phyloP scores from a whole-genome alignment of 1,284 basidiomycete species.

The Fomitopsis schrenkii region DNA sequence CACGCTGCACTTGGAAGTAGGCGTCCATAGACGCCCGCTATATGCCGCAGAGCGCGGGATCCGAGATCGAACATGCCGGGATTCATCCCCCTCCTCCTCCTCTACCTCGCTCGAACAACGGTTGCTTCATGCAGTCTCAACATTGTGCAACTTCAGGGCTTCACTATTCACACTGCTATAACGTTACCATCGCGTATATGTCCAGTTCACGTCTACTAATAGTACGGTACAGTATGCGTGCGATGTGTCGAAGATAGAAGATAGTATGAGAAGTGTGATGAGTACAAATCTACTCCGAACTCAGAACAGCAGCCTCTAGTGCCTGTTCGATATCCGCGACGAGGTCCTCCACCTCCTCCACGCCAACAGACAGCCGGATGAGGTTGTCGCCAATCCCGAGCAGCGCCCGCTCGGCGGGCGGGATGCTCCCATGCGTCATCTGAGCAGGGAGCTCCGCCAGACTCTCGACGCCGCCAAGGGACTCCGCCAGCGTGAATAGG shows the following conservation, averaged over 20 bases:
- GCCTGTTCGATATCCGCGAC: constrained; percentile 64
- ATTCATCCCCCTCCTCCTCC: too few relatives aligned
- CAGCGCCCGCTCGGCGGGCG: constrained; percentile 59
- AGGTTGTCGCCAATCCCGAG: constrained; percentile 83
- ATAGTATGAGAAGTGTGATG: not conserved
- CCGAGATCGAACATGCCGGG: too few relatives aligned
- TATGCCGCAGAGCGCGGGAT: not conserved
- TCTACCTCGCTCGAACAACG: too few relatives aligned
- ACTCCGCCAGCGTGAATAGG: constrained; percentile 87
- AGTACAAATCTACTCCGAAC: not conserved
- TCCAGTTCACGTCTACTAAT: too few relatives aligned
- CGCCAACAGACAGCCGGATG: constrained; percentile 81
- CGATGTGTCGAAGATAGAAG: not conserved
- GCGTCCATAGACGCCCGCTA: not conserved
- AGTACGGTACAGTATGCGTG: not conserved
- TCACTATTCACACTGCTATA: too few relatives aligned
- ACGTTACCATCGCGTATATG: too few relatives aligned
- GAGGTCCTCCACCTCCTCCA: constrained; percentile 86
- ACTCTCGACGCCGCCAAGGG: constrained; percentile 89
- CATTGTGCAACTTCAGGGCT: too few relatives aligned
- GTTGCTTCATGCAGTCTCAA: too few relatives aligned
- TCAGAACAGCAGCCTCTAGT: constrained; percentile 42
- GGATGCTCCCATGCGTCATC: constrained; percentile 86
- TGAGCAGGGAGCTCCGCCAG: constrained; percentile 79
- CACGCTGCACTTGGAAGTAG: not conserved